Evolutionary conservation across 2,329 filamentous ascomycete genomes (phyloP).

Genomic region (Claviceps arundinis): DNA sequence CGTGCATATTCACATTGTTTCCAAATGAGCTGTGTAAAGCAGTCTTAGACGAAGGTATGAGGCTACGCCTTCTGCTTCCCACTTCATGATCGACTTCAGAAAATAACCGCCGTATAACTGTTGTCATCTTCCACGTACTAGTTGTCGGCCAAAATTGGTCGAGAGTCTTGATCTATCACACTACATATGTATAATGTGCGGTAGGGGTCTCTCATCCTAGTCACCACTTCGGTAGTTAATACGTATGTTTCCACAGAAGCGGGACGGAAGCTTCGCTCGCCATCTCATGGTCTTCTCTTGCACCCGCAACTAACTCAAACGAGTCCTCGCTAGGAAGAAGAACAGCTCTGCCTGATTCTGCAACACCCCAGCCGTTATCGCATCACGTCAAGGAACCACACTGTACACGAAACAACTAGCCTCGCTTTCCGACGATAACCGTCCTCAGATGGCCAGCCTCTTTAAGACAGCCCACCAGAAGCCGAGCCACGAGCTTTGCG

Average conservation of each 20-base stretch:
- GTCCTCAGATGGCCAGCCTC: not conserved
- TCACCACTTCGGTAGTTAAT: no score
- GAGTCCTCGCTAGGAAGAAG: no score
- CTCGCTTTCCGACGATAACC: constrained; percentile 6
- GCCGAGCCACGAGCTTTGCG: not conserved
- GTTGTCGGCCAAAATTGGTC: no score
- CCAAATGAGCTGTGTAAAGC: not conserved
- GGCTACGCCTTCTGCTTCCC: not conserved
- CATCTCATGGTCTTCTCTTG: no score
- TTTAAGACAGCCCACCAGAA: not conserved
- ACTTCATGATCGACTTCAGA: constrained; percentile 1
- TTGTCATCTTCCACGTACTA: no score
- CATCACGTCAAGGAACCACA: not conserved
- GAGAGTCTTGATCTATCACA: no score
- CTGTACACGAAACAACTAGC: not conserved
- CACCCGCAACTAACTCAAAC: no score
- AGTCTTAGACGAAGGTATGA: not conserved
- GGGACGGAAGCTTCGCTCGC: no score
- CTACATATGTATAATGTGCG: no score
- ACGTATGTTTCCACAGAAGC: no score
- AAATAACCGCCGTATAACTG: not conserved
- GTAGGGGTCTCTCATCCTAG: no score
- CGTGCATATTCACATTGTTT: not conserved
- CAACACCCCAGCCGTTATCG: not conserved
- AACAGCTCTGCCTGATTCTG: not conserved